Conservation (phyloP, 768 basidiomycete genomes). For the Leucocoprinus leucothites region DNA sequence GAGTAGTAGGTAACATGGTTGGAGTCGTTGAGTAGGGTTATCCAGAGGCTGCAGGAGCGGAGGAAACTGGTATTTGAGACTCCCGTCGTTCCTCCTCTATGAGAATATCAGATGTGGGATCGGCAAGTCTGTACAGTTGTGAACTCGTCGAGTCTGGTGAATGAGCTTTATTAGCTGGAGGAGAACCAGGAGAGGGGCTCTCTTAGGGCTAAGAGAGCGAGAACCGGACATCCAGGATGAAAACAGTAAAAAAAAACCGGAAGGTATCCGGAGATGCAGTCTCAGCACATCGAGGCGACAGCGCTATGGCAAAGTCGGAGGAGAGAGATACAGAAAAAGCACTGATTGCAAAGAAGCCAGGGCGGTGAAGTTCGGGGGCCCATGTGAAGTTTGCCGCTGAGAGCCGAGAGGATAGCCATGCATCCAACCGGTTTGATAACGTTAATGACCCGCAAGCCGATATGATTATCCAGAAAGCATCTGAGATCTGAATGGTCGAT, state of each 20-base stretch:
- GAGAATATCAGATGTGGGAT: slow-evolving; percentile 24
- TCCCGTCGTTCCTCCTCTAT: not conserved
- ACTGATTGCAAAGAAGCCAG: slow-evolving; percentile 19
- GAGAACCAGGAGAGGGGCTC: slow-evolving; percentile 40
- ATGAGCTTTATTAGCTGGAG: slow-evolving; percentile 35
- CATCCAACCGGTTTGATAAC: slow-evolving; percentile 10
- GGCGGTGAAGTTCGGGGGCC: no score
- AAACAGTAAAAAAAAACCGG: slow-evolving; percentile 32
- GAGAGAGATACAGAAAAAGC: slow-evolving; percentile 21
- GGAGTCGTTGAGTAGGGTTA: slow-evolving; percentile 22
- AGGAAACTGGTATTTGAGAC: not conserved
- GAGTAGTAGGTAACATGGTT: no score
- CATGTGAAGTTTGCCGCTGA: slow-evolving; percentile 12
- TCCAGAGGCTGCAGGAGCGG: slow-evolving; percentile 22
- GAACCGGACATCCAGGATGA: slow-evolving; percentile 47
- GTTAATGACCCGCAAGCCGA: slow-evolving; percentile 1
- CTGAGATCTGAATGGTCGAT: slow-evolving; percentile 6
- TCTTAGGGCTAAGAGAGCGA: slow-evolving; percentile 41
- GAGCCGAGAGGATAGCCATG: slow-evolving; percentile 4
- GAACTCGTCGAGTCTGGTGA: slow-evolving; percentile 32
- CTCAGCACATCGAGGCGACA: slow-evolving; percentile 39
- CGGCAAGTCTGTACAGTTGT: slow-evolving; percentile 40
- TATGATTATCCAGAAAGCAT: slow-evolving; percentile 2
- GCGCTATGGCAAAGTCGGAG: slow-evolving; percentile 13
- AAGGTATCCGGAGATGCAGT: slow-evolving; percentile 33